Percentiles rank a stretch among this genome's conserved stretches.
These are phyloP conservation scores for Nakazawaea anatomiae DNA, from an alignment of 805 yeast genomes.

Conservation along the genomic window DNA sequence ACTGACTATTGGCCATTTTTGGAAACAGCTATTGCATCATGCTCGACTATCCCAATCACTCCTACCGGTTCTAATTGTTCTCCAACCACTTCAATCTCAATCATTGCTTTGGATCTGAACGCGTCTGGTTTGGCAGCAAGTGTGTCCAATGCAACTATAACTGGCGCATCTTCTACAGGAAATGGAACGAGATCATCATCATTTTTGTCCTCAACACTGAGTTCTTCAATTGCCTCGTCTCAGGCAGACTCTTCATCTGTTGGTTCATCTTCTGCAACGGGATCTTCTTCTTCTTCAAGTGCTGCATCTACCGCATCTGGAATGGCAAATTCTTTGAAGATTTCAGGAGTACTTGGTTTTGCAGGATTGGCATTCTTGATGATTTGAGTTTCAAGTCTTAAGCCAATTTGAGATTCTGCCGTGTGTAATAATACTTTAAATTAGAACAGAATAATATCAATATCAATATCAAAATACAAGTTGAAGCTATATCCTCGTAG, in stretches of 20 bases:
- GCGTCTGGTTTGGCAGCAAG: background rate
- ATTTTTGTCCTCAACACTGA: background rate
- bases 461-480: no score
- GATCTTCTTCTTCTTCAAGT: background rate
- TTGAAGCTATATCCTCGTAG: no score
- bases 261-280: background rate
- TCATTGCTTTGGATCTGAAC: background rate
- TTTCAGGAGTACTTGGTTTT: background rate
- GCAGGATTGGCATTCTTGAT: slow-evolving; percentile 1
- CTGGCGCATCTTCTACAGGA: background rate
- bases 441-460: no score
- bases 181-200: background rate
- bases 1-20: slow-evolving; percentile 8
- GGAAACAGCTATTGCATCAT: slow-evolving; percentile 3
- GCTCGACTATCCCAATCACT: slow-evolving; percentile 6
- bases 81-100: slow-evolving; percentile 1
- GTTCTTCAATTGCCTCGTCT: background rate
- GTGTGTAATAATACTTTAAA: no score
- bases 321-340: background rate
- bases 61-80: slow-evolving; percentile 12
- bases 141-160: background rate
- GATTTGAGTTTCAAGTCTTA: background rate
- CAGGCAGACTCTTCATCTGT: background rate
- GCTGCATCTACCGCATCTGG: slow-evolving; percentile 1
- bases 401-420: background rate